Conservation (phyloP, 2,329 filamentous ascomycete species). For the Sporothrix phasma region DNA sequence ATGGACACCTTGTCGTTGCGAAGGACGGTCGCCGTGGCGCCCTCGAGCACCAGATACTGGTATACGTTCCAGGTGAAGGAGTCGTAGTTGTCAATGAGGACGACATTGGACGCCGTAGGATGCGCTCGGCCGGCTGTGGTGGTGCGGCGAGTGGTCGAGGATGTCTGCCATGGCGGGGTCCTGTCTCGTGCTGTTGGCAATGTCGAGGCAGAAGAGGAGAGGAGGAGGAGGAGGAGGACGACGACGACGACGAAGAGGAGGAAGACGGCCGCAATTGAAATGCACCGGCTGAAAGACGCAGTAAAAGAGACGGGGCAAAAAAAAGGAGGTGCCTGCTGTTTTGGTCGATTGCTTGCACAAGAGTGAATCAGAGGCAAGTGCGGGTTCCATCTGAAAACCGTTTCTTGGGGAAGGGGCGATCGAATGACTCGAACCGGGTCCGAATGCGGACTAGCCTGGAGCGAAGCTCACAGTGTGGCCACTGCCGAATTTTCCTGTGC, state of each 20-base stretch:
- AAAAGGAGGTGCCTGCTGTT: not conserved
- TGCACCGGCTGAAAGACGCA: not conserved
- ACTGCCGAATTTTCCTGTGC: constrained; percentile 1
- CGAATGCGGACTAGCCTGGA: constrained; percentile 11
- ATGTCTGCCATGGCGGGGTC: constrained; percentile 42
- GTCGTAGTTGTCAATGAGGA: constrained; percentile 98
- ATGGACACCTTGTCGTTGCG: constrained; percentile 87
- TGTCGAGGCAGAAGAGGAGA: too few relatives aligned
- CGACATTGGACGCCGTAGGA: constrained; percentile 80
- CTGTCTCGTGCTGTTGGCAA: too few relatives aligned
- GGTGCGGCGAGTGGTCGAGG: constrained; percentile 76
- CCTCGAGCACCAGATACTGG: constrained; percentile 94
- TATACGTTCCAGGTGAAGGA: constrained; percentile 99
- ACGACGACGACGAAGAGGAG: not conserved
- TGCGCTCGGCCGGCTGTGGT: constrained; percentile 61
- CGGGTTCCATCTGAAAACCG: not conserved
- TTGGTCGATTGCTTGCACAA: not conserved
- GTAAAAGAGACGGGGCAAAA: not conserved
- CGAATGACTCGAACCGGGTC: constrained; percentile 9
- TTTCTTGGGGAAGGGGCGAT: not conserved
- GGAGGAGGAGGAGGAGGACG: not conserved
- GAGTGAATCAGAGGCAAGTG: not conserved
- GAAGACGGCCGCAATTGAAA: not conserved
- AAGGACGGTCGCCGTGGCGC: constrained; percentile 78
- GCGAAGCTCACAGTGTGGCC: too few relatives aligned